Percentiles rank a stretch among this genome's conserved stretches.
Conservation (phyloP, 2,329 filamentous ascomycete species). For the Colletotrichum aenigma region DNA sequence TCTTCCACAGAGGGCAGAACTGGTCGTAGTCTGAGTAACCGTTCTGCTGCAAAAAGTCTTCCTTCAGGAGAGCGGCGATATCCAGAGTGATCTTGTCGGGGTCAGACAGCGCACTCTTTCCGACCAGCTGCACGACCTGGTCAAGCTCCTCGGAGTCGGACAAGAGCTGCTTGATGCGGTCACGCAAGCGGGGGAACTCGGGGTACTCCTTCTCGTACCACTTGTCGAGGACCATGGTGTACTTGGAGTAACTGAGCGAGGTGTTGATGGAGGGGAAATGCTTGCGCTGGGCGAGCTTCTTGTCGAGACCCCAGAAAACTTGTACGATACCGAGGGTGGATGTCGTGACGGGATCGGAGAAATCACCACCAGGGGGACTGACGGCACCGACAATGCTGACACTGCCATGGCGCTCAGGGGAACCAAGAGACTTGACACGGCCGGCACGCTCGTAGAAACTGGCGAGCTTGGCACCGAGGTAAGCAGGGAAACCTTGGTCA, state of each 20-base stretch:
- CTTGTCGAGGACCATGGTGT: slow-evolving; percentile 85
- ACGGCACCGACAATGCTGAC: slow-evolving; percentile 98
- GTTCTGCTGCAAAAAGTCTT: slow-evolving; percentile 99
- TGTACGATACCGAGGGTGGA: slow-evolving; percentile 96
- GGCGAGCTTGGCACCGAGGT: slow-evolving; percentile 93
- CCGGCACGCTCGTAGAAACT: slow-evolving; percentile 99
- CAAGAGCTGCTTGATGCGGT: slow-evolving; percentile 91
- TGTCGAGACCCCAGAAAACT: slow-evolving; percentile 99
- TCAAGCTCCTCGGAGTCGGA: slow-evolving; percentile 96
- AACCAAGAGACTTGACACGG: slow-evolving; percentile 82
- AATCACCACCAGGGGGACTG: slow-evolving; percentile 97
- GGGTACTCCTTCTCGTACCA: slow-evolving; percentile 94
- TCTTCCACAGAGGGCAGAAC: slow-evolving; percentile 99
- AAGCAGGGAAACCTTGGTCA: slow-evolving; percentile 98
- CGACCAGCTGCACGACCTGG: slow-evolving; percentile 97
- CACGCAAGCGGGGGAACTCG: slow-evolving; percentile 90
- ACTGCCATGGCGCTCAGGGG: slow-evolving; percentile 86
- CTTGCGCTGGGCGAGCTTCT: slow-evolving; percentile 98
- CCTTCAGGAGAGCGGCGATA: slow-evolving; percentile 89
- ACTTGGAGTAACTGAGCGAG: slow-evolving; percentile 93
- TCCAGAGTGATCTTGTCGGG: slow-evolving; percentile 98
- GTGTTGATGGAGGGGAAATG: slow-evolving; percentile 99
- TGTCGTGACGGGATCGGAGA: slow-evolving; percentile 95
- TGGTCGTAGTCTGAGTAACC: slow-evolving; percentile 99
- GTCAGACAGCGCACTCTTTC: slow-evolving; percentile 95